A percentile compares a stretch with the other conserved stretches of the same genome.
Evolutionary conservation across 2,329 filamentous ascomycete species (phyloP).

Genomic region (Westerdykella ornata): DNA sequence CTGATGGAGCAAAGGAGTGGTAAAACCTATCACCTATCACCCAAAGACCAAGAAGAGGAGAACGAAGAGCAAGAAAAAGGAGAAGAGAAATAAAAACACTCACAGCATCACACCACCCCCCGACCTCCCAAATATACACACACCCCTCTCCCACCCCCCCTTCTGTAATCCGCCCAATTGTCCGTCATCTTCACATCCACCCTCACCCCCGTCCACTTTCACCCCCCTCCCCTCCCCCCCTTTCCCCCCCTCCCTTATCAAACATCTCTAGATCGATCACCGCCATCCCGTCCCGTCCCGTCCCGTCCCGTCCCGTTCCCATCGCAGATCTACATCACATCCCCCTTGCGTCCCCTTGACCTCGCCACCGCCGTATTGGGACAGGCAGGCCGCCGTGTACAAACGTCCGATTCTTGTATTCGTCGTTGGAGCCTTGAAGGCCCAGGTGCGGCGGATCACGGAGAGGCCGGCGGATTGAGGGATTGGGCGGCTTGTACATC

Average conservation of each 20-base stretch:
- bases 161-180: constrained; percentile 56
- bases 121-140: constrained; percentile 52
- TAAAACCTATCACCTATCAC: not conserved
- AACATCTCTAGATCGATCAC: constrained; percentile 43
- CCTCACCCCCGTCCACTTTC: constrained; percentile 47
- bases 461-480: constrained; percentile 45
- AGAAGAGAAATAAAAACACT: not conserved
- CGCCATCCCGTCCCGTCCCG: constrained; percentile 37
- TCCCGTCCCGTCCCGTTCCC: constrained; percentile 5
- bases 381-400: constrained; percentile 45
- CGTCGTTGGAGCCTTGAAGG: constrained; percentile 55
- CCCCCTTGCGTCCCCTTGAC: constrained; percentile 42
- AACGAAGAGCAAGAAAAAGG: no score
- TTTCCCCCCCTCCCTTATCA: constrained; percentile 48
- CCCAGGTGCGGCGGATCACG: constrained; percentile 53
- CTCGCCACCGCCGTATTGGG: constrained; percentile 48
- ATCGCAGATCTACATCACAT: constrained; percentile 43
- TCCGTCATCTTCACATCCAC: constrained; percentile 51
- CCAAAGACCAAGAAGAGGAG: no score
- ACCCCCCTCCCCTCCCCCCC: constrained; percentile 48
- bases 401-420: constrained; percentile 49
- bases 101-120: constrained; percentile 48
- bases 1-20: not conserved
- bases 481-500: constrained; percentile 44
- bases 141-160: constrained; percentile 45